phyloP scores from a whole-genome alignment of 768 basidiomycete species.

The Brasilioporus rufonigricans region DNA sequence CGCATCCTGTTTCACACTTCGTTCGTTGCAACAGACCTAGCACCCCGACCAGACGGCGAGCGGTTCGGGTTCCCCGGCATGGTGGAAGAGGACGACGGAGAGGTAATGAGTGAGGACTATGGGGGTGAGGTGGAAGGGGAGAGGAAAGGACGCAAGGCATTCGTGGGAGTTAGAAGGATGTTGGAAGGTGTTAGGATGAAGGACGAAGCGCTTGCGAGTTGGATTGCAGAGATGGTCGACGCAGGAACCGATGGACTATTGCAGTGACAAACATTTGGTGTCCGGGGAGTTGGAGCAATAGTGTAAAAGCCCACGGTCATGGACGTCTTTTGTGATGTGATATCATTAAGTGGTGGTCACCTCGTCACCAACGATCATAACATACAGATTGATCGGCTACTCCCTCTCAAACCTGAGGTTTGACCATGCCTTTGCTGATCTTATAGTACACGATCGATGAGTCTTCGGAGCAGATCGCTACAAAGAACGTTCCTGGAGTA shows the following conservation, averaged over 20 bases:
- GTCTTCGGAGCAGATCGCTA: constrained; percentile 74
- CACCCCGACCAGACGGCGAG: constrained; percentile 73
- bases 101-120: constrained; percentile 38
- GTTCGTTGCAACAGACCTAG: constrained; percentile 62
- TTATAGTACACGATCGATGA: constrained; percentile 86
- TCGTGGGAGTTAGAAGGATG: constrained; percentile 54
- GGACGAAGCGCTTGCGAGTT: constrained; percentile 58
- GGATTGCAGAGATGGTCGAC: constrained; percentile 62
- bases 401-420: constrained; percentile 52
- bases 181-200: constrained; percentile 64
- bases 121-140: constrained; percentile 64
- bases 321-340: not conserved
- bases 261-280: constrained; percentile 13
- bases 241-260: constrained; percentile 39
- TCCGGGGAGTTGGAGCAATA: not conserved
- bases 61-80: constrained; percentile 90
- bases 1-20: constrained; percentile 81
- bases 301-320: not conserved
- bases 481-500: constrained; percentile 47
- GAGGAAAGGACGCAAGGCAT: constrained; percentile 68
- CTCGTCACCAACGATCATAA: not conserved
- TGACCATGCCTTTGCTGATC: constrained; percentile 72
- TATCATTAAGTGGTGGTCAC: not conserved
- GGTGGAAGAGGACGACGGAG: constrained; percentile 75
- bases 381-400: too few species aligned